Base-by-base conservation (phyloP, 2,329 filamentous ascomycete species). In the Exophiala spinifera region DNA sequence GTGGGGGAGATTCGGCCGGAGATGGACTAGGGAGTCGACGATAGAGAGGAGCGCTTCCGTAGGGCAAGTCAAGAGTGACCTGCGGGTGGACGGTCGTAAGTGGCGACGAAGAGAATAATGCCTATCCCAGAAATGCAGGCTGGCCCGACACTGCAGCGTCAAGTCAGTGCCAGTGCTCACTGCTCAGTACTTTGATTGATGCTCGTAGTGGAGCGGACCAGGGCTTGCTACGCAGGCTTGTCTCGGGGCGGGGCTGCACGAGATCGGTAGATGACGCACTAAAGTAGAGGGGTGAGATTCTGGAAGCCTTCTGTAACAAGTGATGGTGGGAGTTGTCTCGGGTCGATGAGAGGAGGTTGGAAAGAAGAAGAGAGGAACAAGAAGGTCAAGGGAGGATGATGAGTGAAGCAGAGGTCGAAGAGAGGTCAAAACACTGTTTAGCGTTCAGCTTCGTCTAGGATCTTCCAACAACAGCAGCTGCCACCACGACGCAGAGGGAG, bases 231-330 rank as follows among this genome's bases (percentile, higher is more conserved):
- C 23, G 11, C 28, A 31, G 28, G 28, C 28, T n/a, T 31, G 28
- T 10, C 28, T 31, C 10, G 20, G 17, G 46, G 49, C 46, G 44
- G 51, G 52, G 56, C 45, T 44, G 42, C 21, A 43, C 36, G 44
- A 48, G 50, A 19, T 49, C 37, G 51, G n/a, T 39, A 49, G 54
- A 60, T 60, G 57, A 60, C 57, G 57, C 54, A 55, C 44, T 56
- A 46, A 54, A 56, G 55, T 51, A 46, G 57, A 56, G 55, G 54
- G 54, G 50, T 44, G 19, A 20, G 15, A n/a, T 44, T 44, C 42
- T 21, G 23, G 42, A 44, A 54, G 46, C 33, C 46, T 49, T 47
- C 28, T 39, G 47, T 39, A 43, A 40, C 46, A 49, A 44, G 47
- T 37, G 51, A 49, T 53, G 43, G 42, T 51, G 28, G 7, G 43